Evolutionary conservation across 1,139 yeast genomes (phyloP), one percentile per base, ranked within the genome.

Genomic region (Wickerhamomyces sp.): DNA sequence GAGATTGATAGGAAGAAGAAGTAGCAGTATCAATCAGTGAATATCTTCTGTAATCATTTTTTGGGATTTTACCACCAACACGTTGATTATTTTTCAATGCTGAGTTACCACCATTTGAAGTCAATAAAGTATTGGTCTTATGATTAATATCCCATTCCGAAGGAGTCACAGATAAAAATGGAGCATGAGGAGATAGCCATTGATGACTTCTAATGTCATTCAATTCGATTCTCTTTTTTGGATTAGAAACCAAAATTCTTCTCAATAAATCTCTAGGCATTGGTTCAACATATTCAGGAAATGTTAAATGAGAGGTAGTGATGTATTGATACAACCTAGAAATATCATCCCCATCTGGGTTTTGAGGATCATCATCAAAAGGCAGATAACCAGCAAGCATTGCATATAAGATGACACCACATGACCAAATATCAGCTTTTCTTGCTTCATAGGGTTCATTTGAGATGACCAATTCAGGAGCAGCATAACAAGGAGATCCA

Each of bases 401-500:
- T 13, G 99, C 98, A 62, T 90, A 93, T 41, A 93, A 70, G 47
- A 93, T 93, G 36, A 94, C 93, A 46, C 99, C 99, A 57, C 96
- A 80, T 1, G 96, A 89, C 99, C 99, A 93, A 39, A 91, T 85
- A 65, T 93, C 99, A 27, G 89, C 97, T 64, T 88, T 90, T 52
- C 90, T 78, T n/a, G 96, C 97, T 56, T 86, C 90, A 63, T 93
- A 93, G 23, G 94, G 93, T 45, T 81, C 76, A 56, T 84, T 91
- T 13, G 94, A 84, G 37, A 91, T 84, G 5, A 93, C 99, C 50
- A 93, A 71, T 65, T 93, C 99, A 0, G 99, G 99, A 4, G 99
- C 99, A 0, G 98, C 98, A 65, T 93, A 93, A 65, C 99, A 91
- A 0, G 99, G 99, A 7, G 96, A 88, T 2, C 99, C 99, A 67